Evolutionary conservation across 106 monocot genomes (phyloP), one percentile per base, ranked within the genome.

Genomic region (Allium cepa): DNA sequence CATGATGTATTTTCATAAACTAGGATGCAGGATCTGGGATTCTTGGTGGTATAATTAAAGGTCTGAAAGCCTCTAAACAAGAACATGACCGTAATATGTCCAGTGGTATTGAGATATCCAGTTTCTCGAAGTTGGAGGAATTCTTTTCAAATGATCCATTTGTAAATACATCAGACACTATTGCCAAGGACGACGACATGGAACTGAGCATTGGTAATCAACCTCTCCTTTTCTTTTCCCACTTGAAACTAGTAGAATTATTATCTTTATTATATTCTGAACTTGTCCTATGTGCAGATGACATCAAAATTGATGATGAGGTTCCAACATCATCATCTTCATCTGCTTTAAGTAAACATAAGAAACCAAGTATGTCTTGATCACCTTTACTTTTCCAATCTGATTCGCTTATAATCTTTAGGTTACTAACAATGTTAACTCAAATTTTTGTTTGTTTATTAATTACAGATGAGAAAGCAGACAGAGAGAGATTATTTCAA

Each of bases 281-380:
- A 67, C 51, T 28, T 67, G 26, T 2, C 8, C 50, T 60, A 13
- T 62, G 13, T 88, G 78, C 80, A 97, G 97, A 97, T 89, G 92
- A 97, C 67, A 81, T 97, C 47, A 72, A 71, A 49, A 97, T 97
- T 82, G 97, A 97, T 75, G 92, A 96, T 60, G 67, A 53, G 27
- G 6, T 65, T 60, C 77, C 83, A 17, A 9, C 57, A 45, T 60
- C 71, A 81, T 68, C 88, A 0, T 72, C 77, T 64, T 64, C 83
- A 72, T 76, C 88, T 64, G 46, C 9, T 56, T 62, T 73, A 51
- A 73, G 69, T 46, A 84, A 80, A 27, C 70, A 52, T 53, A 77
- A 73, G 17, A 85, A 78, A 76, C 69, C 49, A 66, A 73, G 67
- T 75, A 68, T 17, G 27, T 7, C 55, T 72, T 18, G 50, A 12